phyloP scores from a whole-genome alignment of 148 eudicot genomes.

The Fagopyrum homotropicum region DNA sequence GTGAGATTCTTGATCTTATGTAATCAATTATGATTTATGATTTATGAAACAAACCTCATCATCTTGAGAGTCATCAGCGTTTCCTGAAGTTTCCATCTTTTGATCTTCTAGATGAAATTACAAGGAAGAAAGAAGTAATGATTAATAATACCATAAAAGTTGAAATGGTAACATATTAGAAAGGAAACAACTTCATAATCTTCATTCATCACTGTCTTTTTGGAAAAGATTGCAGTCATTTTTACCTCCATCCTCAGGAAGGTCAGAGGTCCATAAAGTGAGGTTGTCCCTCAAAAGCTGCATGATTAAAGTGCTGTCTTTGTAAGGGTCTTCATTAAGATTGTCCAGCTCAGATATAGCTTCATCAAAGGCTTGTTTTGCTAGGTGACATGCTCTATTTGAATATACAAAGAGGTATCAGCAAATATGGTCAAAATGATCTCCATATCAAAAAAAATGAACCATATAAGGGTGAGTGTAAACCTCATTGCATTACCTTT shows the following conservation, averaged over 20 bases:
- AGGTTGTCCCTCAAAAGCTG: slow-evolving; percentile 3
- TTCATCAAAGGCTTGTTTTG: slow-evolving; percentile 8
- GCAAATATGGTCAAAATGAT: not conserved
- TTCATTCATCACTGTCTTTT: not conserved
- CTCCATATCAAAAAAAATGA: not conserved
- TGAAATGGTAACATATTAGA: not conserved
- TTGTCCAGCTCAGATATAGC: slow-evolving; percentile 3
- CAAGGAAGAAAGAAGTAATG: not conserved
- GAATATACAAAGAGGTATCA: not conserved
- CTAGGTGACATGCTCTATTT: slow-evolving; percentile 4
- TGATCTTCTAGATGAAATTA: not conserved
- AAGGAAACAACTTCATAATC: not conserved
- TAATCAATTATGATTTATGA: not conserved
- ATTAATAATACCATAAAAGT: not conserved
- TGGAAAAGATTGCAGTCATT: not conserved
- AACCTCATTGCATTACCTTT: not conserved
- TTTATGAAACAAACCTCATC: slow-evolving; percentile 1
- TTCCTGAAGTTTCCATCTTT: slow-evolving; percentile 1
- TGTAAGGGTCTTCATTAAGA: slow-evolving; percentile 2
- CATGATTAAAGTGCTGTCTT: slow-evolving; percentile 5
- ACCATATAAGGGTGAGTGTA: not conserved
- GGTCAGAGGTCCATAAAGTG: slow-evolving; percentile 8
- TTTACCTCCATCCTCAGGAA: slow-evolving; percentile 11
- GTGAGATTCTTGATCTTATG: not conserved
- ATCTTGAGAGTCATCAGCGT: not conserved